phyloP scores from a whole-genome alignment of 2,329 filamentous ascomycete genomes.

The Claviceps citrina region DNA sequence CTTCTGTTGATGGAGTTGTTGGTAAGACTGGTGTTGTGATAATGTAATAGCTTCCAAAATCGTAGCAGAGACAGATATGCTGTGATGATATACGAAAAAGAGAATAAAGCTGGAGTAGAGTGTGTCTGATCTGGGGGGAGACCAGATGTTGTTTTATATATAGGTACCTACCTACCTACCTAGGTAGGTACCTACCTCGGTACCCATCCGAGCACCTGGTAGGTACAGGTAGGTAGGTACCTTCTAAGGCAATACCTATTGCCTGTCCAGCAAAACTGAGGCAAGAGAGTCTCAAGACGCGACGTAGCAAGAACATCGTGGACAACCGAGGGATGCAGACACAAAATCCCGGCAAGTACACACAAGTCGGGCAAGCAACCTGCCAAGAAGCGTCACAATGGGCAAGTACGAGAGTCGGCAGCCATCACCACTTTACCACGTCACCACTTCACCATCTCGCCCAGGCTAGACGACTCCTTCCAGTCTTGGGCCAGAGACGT shows the following conservation, averaged over 20 bases:
- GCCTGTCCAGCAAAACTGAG: neutral
- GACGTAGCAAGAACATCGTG: neutral
- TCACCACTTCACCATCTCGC: too few relatives aligned
- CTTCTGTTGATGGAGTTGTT: neutral
- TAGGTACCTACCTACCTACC: too few relatives aligned
- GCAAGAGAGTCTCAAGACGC: neutral
- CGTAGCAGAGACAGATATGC: neutral
- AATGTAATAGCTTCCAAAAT: neutral
- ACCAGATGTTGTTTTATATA: neutral
- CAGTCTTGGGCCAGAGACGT: too few relatives aligned
- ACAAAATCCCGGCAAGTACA: neutral
- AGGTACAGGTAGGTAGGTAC: too few relatives aligned
- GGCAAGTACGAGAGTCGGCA: too few relatives aligned
- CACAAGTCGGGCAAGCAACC: neutral
- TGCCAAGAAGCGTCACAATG: neutral
- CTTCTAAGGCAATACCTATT: too few relatives aligned
- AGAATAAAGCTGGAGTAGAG: neutral
- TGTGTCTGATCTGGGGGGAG: neutral
- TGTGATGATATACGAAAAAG: constrained; percentile 1
- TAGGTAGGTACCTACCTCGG: too few relatives aligned
- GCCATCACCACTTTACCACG: too few relatives aligned
- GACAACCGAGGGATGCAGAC: neutral
- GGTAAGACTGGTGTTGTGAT: neutral
- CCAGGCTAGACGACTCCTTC: too few relatives aligned
- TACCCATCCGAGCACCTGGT: too few relatives aligned